phyloP scores from a whole-genome alignment of 768 basidiomycete genomes.

The Botryobasidium botryosum region DNA sequence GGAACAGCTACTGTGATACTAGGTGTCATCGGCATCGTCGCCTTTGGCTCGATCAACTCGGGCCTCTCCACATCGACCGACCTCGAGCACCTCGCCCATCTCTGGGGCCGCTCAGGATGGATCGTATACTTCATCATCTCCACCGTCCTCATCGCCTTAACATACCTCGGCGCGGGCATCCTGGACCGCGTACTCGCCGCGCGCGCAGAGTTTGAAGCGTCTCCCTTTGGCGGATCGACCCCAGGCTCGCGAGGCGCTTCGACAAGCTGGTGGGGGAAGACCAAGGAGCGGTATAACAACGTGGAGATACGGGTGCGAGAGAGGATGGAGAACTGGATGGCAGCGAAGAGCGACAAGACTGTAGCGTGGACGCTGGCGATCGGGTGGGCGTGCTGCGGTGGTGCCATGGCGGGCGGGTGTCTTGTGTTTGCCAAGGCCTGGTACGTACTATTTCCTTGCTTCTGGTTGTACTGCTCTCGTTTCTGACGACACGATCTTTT shows the following conservation, averaged over 20 bases:
- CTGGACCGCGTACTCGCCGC: conserved; percentile 59
- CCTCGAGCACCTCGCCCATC: conserved; percentile 53
- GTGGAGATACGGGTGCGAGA: conserved; percentile 39
- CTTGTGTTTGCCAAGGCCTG: conserved; percentile 71
- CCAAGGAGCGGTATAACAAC: conserved; percentile 28
- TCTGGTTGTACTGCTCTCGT: not conserved
- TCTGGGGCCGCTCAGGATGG: conserved; percentile 84
- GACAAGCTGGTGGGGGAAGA: conserved; percentile 19
- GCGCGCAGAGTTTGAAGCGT: conserved; percentile 38
- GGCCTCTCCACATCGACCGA: conserved; percentile 61
- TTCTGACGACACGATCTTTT: conserved; percentile 6
- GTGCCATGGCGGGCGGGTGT: conserved; percentile 75
- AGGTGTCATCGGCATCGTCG: conserved; percentile 77
- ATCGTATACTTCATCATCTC: conserved; percentile 79
- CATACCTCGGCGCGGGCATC: conserved; percentile 50
- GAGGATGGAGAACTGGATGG: conserved; percentile 57
- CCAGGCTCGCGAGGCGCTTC: too few species aligned
- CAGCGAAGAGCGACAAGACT: conserved; percentile 64
- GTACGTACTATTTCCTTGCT: conserved; percentile 24
- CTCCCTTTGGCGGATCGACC: too few species aligned
- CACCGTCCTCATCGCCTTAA: conserved; percentile 42
- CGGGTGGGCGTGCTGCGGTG: conserved; percentile 86
- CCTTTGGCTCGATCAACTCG: conserved; percentile 69
- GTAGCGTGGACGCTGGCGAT: conserved; percentile 86
- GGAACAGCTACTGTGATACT: conserved; percentile 70